These are phyloP conservation scores for Punica granatum DNA, from an alignment of 345 rosid species.

Conservation along the genomic window DNA sequence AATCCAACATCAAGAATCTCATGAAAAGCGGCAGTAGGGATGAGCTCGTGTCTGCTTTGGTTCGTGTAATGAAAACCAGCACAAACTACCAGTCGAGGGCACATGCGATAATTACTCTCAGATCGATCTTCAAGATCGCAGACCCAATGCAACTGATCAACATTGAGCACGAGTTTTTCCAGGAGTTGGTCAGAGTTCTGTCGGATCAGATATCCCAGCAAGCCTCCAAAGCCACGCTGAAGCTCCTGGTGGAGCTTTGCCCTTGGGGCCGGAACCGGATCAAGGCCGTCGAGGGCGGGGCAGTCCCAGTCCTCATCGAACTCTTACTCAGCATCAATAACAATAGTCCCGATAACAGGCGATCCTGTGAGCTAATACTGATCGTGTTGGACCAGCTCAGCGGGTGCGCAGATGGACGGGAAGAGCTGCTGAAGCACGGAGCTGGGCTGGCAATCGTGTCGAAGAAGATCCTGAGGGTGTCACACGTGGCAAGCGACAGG, in stretches of 20 bases:
- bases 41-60: constrained; percentile 24
- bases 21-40: constrained; percentile 1
- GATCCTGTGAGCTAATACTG: constrained; percentile 38
- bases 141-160: constrained; percentile 37
- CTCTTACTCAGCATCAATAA: constrained; percentile 28
- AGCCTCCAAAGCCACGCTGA: constrained; percentile 40
- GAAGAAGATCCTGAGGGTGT: constrained; percentile 54
- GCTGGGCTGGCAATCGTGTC: constrained; percentile 54
- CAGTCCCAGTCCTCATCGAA: constrained; percentile 27
- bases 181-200: constrained; percentile 28
- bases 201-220: constrained; percentile 40
- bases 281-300: constrained; percentile 44
- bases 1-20: constrained; percentile 21
- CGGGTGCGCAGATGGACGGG: constrained; percentile 52
- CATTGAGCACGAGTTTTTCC: constrained; percentile 24
- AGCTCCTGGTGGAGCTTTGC: constrained; percentile 35
- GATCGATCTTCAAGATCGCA: constrained; percentile 21
- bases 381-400: constrained; percentile 35
- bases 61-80: constrained; percentile 14
- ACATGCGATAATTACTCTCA: constrained; percentile 21
- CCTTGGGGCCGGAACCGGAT: constrained; percentile 65
- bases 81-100: constrained; percentile 34
- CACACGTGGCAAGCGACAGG: constrained; percentile 37
- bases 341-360: constrained; percentile 13
- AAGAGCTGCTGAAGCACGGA: constrained; percentile 46